Conservation (phyloP, 78 protist species). For the Diacronema lutheri region DNA sequence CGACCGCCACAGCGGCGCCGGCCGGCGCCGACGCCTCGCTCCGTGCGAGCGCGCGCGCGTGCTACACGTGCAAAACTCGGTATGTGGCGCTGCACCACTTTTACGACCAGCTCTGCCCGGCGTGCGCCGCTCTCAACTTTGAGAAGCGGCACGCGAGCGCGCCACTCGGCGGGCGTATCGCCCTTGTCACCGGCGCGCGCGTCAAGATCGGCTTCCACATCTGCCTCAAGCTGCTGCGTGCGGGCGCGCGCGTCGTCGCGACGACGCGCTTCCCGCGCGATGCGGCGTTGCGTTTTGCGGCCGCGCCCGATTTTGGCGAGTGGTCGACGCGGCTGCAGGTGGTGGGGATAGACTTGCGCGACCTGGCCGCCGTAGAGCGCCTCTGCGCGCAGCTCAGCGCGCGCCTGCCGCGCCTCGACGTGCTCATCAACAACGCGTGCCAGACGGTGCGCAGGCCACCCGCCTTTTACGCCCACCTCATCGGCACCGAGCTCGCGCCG, state of each 20-base stretch:
- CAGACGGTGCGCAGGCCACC: constrained; percentile 69
- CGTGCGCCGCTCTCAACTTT: constrained; percentile 64
- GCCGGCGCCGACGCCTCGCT: not conserved
- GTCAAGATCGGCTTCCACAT: constrained; percentile 53
- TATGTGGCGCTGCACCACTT: constrained; percentile 46
- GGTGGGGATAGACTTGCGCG: constrained; percentile 55
- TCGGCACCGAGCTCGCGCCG: constrained; percentile 6
- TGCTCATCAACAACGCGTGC: constrained; percentile 74
- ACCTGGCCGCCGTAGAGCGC: constrained; percentile 30
- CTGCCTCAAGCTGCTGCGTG: constrained; percentile 47
- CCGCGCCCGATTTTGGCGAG: constrained; percentile 33
- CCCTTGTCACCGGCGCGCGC: constrained; percentile 66
- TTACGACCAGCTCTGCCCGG: constrained; percentile 57
- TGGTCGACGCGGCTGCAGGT: constrained; percentile 45
- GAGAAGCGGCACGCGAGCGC: constrained; percentile 35
- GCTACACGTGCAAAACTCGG: constrained; percentile 50
- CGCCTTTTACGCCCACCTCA: constrained; percentile 46
- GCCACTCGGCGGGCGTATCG: constrained; percentile 41
- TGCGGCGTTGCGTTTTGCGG: constrained; percentile 49
- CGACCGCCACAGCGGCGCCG: not conserved
- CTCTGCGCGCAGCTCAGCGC: constrained; percentile 7
- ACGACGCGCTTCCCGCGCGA: constrained; percentile 73
- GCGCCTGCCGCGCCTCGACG: constrained; percentile 17
- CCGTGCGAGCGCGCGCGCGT: not conserved
- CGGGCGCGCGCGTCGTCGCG: constrained; percentile 58